Evolutionary conservation across 495 filamentous ascomycete species (phyloP).

Genomic region (Hypoxylon fuscum): DNA sequence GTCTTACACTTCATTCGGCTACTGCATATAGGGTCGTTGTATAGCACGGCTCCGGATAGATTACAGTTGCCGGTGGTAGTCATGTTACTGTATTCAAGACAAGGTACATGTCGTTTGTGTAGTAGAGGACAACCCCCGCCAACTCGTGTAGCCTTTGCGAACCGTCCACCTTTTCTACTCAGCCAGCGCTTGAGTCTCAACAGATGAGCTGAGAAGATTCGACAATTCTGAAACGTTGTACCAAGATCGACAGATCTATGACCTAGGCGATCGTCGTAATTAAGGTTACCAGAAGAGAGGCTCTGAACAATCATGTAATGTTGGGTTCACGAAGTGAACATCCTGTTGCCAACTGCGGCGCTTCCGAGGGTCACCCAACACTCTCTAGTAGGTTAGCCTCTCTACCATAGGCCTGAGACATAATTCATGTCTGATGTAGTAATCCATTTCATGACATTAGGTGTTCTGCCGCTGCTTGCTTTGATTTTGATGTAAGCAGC

Average conservation of each 20-base stretch:
- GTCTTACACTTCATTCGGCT: constrained; percentile 3
- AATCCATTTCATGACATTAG: constrained; percentile 13
- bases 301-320: no score
- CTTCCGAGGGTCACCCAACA: constrained; percentile 5
- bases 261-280: not conserved
- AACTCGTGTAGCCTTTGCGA: constrained; percentile 11
- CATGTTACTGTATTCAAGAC: constrained; percentile 3
- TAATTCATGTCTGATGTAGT: not conserved
- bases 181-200: not conserved
- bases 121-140: not conserved
- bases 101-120: not conserved
- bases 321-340: no score
- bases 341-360: not conserved
- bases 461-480: not conserved
- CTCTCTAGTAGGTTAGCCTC: not conserved
- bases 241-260: constrained; percentile 1
- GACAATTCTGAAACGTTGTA: not conserved
- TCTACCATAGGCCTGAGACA: constrained; percentile 13
- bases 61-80: constrained; percentile 8
- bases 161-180: not conserved
- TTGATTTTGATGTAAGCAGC: constrained; percentile 9
- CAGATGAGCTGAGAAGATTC: constrained; percentile 4
- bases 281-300: not conserved
- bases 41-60: constrained; percentile 10
- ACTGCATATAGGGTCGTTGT: not conserved